Percentiles rank a stretch among this genome's conserved stretches.
These are phyloP conservation scores for Hypoxylon rubiginosum DNA, from an alignment of 2,329 filamentous ascomycete species.

Conservation along the genomic window DNA sequence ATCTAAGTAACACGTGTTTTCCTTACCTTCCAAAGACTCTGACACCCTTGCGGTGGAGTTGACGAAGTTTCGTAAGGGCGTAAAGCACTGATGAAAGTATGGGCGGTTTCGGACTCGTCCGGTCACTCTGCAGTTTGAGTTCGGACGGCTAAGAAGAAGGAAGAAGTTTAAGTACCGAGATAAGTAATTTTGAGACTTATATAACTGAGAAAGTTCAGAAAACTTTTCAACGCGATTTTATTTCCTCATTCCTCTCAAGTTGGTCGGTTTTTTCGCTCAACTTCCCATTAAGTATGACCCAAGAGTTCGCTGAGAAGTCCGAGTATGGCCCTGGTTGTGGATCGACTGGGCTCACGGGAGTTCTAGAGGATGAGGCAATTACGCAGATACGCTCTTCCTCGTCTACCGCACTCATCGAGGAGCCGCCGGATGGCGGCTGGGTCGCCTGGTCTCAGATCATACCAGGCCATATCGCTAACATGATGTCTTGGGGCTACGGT, in stretches of 20 bases:
- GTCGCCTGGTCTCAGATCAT: conserved; percentile 41
- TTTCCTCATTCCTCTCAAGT: not conserved
- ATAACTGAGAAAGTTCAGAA: conserved; percentile 6
- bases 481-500: conserved; percentile 41
- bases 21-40: conserved; percentile 11
- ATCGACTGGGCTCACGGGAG: not conserved
- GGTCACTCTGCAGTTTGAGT: conserved; percentile 20
- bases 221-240: not conserved
- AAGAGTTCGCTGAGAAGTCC: not conserved
- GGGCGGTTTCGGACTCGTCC: conserved; percentile 34
- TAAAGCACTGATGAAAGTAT: conserved; percentile 8
- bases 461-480: conserved; percentile 37
- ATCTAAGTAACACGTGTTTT: not conserved
- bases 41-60: conserved; percentile 16
- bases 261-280: not conserved
- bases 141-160: not conserved
- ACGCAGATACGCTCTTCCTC: not conserved
- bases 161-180: not conserved
- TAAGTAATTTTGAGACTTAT: conserved; percentile 9
- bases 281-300: not conserved
- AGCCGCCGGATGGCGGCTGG: conserved; percentile 38
- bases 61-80: conserved; percentile 1
- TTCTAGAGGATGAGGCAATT: not conserved
- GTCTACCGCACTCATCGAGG: conserved; percentile 12
- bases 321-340: not conserved